A percentile compares a stretch with the other conserved stretches of the same genome.
Evolutionary conservation across 192 early-diverging fungal genomes (phyloP).

Genomic region (Dissophora ornata): DNA sequence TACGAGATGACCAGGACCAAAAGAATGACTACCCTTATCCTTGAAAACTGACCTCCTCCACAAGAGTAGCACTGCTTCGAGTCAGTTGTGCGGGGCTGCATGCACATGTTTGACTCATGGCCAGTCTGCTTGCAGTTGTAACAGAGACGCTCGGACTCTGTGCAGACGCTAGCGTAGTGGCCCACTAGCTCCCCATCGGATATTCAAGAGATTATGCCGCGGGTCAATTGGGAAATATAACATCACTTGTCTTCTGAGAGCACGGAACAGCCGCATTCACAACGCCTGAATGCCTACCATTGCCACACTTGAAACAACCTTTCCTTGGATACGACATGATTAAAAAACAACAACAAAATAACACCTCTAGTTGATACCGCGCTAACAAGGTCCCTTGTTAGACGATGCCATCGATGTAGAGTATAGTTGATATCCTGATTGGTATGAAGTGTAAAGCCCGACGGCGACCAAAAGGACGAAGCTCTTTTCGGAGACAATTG

Average conservation of each 20-base stretch:
- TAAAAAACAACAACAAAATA: background rate
- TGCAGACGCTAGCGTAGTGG: conserved; percentile 63
- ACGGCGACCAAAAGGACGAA: no score
- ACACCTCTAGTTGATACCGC: no score
- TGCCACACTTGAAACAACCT: conserved; percentile 69
- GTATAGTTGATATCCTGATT: no score
- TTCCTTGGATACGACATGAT: conserved; percentile 58
- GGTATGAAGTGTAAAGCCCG: no score
- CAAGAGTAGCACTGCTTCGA: conserved; percentile 65
- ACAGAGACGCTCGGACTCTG: conserved; percentile 63
- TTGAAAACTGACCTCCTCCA: conserved; percentile 58
- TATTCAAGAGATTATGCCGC: background rate
- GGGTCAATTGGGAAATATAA: background rate
- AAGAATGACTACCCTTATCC: no score
- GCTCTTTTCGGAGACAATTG: no score
- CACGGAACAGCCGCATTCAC: background rate
- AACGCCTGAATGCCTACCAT: conserved; percentile 56
- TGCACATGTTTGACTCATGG: conserved; percentile 62
- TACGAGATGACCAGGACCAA: no score
- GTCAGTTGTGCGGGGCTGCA: conserved; percentile 58
- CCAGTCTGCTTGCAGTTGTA: conserved; percentile 69
- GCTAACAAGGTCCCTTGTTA: no score
- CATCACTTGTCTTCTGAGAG: background rate
- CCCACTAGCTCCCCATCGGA: no score
- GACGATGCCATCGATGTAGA: no score